Percentiles rank a stretch among this genome's conserved stretches.
phyloP scores from a whole-genome alignment of 106 monocot species.

The Dendrobium huoshanense region DNA sequence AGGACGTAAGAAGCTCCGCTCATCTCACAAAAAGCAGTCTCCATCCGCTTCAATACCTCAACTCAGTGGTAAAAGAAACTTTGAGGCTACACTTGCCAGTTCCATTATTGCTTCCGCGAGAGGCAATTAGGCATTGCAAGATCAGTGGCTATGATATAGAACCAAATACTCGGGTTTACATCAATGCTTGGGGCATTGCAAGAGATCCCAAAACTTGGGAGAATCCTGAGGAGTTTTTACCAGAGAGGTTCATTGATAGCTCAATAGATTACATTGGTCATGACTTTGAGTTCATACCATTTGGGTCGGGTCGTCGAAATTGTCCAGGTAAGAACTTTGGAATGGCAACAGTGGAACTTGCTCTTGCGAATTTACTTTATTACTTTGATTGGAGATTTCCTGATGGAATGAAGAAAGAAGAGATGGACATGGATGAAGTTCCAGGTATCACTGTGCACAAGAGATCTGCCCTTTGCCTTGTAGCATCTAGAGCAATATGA shows the following conservation, averaged over 20 bases:
- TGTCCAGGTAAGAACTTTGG: conserved; percentile 13
- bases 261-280: conserved; percentile 18
- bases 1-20: conserved; percentile 13
- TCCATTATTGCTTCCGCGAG: conserved; percentile 24
- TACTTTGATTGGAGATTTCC: conserved; percentile 21
- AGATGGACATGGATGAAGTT: conserved; percentile 21
- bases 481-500: background rate
- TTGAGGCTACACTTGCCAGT: conserved; percentile 29
- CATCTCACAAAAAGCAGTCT: background rate
- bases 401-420: conserved; percentile 2
- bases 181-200: conserved; percentile 36
- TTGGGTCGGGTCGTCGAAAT: conserved; percentile 19
- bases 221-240: conserved; percentile 9
- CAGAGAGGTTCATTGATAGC: conserved; percentile 16
- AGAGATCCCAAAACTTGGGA: conserved; percentile 34
- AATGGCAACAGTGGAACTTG: conserved; percentile 5
- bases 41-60: conserved; percentile 12
- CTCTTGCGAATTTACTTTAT: conserved; percentile 24
- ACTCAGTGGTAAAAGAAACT: conserved; percentile 27
- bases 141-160: conserved; percentile 19
- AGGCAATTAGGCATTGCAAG: background rate
- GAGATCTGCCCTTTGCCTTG: background rate
- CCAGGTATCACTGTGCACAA: conserved; percentile 8
- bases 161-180: conserved; percentile 11
- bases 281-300: conserved; percentile 23